phyloP scores from a whole-genome alignment of 352 stramenopile species.

The Pythium brachiatum region DNA sequence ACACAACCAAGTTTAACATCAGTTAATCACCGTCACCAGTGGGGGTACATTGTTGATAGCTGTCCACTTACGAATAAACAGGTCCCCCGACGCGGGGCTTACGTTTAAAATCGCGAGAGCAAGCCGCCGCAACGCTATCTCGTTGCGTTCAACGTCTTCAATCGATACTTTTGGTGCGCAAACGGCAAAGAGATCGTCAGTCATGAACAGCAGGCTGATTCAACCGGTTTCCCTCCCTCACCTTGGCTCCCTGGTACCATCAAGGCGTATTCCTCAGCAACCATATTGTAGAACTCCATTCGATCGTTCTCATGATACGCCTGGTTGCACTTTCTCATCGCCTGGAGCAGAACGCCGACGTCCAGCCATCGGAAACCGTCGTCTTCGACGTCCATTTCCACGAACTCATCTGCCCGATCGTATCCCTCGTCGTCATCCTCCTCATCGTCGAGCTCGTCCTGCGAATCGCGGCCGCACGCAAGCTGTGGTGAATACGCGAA shows the following conservation, averaged over 20 bases:
- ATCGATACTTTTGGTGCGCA: neutral
- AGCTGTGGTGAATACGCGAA: neutral
- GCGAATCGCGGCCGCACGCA: neutral
- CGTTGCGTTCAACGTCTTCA: neutral
- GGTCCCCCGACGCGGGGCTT: neutral
- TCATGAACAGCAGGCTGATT: neutral
- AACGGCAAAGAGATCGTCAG: neutral
- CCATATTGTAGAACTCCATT: constrained; percentile 21
- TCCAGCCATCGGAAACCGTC: neutral
- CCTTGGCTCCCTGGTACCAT: constrained; percentile 10
- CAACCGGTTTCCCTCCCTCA: neutral
- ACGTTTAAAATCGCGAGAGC: neutral
- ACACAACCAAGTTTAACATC: no score
- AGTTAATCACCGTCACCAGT: no score
- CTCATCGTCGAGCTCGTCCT: neutral
- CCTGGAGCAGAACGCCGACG: constrained; percentile 14
- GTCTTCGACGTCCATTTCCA: neutral
- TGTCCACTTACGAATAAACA: neutral
- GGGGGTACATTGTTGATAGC: no score
- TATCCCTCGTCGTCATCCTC: neutral
- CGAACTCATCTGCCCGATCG: neutral
- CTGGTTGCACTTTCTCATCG: constrained; percentile 19
- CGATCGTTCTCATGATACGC: constrained; percentile 20
- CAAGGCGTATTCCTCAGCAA: constrained; percentile 18
- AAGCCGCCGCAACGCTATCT: neutral